phyloP scores from a whole-genome alignment of 2,329 filamentous ascomycete genomes.

The Aureobasidium sp. region DNA sequence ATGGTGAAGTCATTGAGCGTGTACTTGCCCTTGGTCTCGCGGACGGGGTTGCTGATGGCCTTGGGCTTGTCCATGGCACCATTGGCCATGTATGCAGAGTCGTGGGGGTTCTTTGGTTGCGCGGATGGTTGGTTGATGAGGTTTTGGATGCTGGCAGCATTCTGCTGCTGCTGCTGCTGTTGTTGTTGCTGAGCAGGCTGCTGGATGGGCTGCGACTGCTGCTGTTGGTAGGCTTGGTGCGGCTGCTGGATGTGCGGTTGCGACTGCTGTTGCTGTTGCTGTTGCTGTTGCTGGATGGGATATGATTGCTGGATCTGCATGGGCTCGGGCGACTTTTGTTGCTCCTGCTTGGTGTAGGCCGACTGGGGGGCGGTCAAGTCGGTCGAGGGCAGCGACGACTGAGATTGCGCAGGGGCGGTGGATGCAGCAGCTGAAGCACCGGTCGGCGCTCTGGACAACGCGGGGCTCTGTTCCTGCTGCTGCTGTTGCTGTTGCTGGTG shows the following conservation, averaged over 20 bases:
- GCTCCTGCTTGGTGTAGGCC: slow-evolving; percentile 2
- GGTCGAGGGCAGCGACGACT: slow-evolving; percentile 12
- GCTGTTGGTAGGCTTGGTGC: slow-evolving; percentile 29
- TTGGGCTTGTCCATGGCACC: slow-evolving; percentile 33
- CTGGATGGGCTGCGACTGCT: slow-evolving; percentile 16
- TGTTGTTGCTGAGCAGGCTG: slow-evolving; percentile 9
- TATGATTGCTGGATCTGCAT: slow-evolving; percentile 31
- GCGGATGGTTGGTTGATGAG: slow-evolving; percentile 62
- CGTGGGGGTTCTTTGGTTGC: slow-evolving; percentile 36
- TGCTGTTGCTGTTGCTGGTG: background rate
- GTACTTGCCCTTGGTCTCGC: slow-evolving; percentile 95
- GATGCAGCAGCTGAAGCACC: slow-evolving; percentile 21
- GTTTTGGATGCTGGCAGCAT: slow-evolving; percentile 74
- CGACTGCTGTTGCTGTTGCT: slow-evolving; percentile 23
- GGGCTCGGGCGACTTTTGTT: slow-evolving; percentile 32
- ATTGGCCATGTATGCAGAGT: slow-evolving; percentile 31
- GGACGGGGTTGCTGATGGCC: slow-evolving; percentile 31
- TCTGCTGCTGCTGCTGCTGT: slow-evolving; percentile 48
- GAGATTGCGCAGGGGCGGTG: slow-evolving; percentile 18
- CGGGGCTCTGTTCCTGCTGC: background rate
- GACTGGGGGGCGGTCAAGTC: slow-evolving; percentile 10
- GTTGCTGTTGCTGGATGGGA: slow-evolving; percentile 4
- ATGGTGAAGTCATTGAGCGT: slow-evolving; percentile 85
- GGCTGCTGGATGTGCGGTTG: slow-evolving; percentile 17
- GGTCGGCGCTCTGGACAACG: slow-evolving; percentile 19